Evolutionary conservation across 2,329 filamentous ascomycete genomes (phyloP).

Genomic region (Pseudocercospora vitis): DNA sequence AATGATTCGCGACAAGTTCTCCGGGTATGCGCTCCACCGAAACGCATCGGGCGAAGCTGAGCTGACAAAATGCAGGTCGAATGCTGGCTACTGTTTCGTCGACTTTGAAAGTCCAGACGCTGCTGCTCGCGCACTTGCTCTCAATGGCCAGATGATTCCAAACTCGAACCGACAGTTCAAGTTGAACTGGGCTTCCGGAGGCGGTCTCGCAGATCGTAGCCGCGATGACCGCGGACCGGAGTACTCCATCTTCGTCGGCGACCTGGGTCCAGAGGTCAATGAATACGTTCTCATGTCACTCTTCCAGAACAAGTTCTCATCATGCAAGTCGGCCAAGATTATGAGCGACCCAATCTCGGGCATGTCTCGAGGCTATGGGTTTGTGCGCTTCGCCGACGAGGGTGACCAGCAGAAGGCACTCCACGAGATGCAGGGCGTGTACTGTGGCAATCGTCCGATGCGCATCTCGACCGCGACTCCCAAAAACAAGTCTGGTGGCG

Average conservation of each 20-base stretch:
- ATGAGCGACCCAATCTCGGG: slow-evolving; percentile 99
- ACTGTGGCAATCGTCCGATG: slow-evolving; percentile 98
- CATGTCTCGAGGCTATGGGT: slow-evolving; percentile 96
- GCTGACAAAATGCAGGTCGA: slow-evolving; percentile 55
- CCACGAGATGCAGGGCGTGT: slow-evolving; percentile 98
- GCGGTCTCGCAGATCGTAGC: slow-evolving; percentile 88
- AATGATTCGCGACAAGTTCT: slow-evolving; percentile 99
- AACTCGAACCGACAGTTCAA: slow-evolving; percentile 96
- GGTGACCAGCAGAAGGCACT: slow-evolving; percentile 93
- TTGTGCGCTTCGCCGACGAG: slow-evolving; percentile 95
- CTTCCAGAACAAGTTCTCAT: slow-evolving; percentile 93
- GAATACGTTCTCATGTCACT: slow-evolving; percentile 96
- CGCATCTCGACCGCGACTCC: slow-evolving; percentile 96
- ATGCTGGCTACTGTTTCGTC: slow-evolving; percentile 98
- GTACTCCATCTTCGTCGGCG: slow-evolving; percentile 95
- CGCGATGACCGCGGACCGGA: slow-evolving; percentile 95
- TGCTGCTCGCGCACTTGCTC: slow-evolving; percentile 82
- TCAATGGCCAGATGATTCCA: slow-evolving; percentile 87
- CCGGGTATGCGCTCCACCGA: slow-evolving; percentile 64
- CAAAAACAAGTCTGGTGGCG: slow-evolving; percentile 73
- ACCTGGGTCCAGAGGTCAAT: slow-evolving; percentile 96
- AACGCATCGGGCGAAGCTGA: not conserved
- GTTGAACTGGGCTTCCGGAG: slow-evolving; percentile 98
- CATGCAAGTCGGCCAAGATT: slow-evolving; percentile 99
- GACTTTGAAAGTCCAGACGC: slow-evolving; percentile 83